Conservation (phyloP, 1,284 basidiomycete species). For the Ceratobasidium sp. region DNA sequence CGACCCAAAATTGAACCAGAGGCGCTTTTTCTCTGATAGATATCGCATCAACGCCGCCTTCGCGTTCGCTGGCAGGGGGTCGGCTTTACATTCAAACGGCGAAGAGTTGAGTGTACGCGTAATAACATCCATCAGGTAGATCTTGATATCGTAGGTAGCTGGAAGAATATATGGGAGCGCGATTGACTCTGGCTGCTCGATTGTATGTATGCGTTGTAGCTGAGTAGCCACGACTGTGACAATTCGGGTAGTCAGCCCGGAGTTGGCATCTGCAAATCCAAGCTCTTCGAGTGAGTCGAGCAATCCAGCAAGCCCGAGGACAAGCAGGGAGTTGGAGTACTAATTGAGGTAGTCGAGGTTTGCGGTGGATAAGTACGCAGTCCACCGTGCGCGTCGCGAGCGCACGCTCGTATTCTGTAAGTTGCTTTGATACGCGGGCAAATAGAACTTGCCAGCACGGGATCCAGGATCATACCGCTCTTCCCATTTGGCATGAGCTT, state of each 20-base stretch:
- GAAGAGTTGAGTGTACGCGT: not conserved
- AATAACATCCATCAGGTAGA: not conserved
- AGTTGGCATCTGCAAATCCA: not conserved
- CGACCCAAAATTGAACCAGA: not conserved
- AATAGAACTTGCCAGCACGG: too few relatives aligned
- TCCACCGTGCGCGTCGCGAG: not conserved
- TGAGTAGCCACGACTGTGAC: not conserved
- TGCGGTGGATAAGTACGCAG: not conserved
- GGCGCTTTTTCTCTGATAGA: not conserved
- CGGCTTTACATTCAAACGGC: not conserved
- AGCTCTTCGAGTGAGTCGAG: not conserved
- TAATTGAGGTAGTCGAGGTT: not conserved
- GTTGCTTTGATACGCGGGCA: not conserved
- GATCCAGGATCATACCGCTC: not conserved
- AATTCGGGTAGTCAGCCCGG: too few relatives aligned
- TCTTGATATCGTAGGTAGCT: not conserved
- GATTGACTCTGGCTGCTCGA: not conserved
- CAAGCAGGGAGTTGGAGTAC: not conserved
- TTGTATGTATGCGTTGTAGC: not conserved
- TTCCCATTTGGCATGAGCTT: not conserved
- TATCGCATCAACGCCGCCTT: not conserved
- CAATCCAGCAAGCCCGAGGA: conserved; percentile 4
- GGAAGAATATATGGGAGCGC: conserved; percentile 3
- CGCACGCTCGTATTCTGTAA: not conserved
- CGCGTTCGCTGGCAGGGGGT: not conserved